Conservation (phyloP, 2,329 filamentous ascomycete species). For the Bipolaris oryzae region DNA sequence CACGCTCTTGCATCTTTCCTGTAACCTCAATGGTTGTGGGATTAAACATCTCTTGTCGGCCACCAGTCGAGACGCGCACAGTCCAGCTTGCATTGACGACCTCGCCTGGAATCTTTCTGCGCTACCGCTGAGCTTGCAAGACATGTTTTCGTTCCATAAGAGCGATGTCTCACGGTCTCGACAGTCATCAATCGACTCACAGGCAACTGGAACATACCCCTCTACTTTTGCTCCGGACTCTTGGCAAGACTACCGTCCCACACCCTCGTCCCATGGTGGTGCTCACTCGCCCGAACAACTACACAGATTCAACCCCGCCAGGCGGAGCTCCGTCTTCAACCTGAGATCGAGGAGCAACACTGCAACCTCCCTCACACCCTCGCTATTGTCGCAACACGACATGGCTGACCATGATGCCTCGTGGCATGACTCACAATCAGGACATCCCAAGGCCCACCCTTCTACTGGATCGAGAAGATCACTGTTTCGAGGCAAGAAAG, state of each 20-base stretch:
- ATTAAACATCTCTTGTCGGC: conserved; percentile 25
- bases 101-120: conserved; percentile 13
- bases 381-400: conserved; percentile 30
- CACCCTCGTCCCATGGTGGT: conserved; percentile 32
- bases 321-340: conserved; percentile 46
- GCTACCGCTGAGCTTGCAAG: conserved; percentile 18
- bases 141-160: conserved; percentile 49
- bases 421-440: conserved; percentile 27
- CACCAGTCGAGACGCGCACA: conserved; percentile 36
- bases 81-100: conserved; percentile 30
- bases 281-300: conserved; percentile 42
- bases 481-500: conserved; percentile 45
- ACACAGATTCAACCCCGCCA: conserved; percentile 27
- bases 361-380: conserved; percentile 41
- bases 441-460: conserved; percentile 26
- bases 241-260: conserved; percentile 34
- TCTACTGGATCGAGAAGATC: conserved; percentile 32
- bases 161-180: conserved; percentile 39
- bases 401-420: conserved; percentile 32
- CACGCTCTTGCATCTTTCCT: conserved; percentile 28
- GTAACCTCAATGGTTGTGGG: conserved; percentile 37
- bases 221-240: conserved; percentile 32
- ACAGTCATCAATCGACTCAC: conserved; percentile 44
- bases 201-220: conserved; percentile 27
- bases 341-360: conserved; percentile 49